Evolutionary conservation across 768 basidiomycete species (phyloP), one percentile per base, ranked within the genome.

Genomic region (Leccinum boreale): DNA sequence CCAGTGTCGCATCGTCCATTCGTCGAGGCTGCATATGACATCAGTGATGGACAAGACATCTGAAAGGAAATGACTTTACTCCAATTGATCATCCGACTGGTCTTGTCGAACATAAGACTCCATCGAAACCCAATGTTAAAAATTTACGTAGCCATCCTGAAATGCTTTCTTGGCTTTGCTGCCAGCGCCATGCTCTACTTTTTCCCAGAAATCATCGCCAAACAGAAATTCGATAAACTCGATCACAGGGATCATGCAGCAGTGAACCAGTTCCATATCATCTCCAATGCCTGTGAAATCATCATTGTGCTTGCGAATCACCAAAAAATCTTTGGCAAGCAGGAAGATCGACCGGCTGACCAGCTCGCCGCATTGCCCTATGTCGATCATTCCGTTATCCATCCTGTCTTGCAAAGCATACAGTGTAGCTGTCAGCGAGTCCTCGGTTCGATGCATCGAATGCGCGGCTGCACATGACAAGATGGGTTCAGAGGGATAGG

Each of bases 291-390:
- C 36, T n/a, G 1, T n/a, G 36, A 39, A 5, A 39, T 39, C 15
- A 17, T 15, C 7, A 17, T n/a, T 4, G 3, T 8, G 8, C 3
- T 35, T 19, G 44, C 7, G 24, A 11, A 9, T 52, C n/a, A 29
- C 28, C n/a, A 49, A 49, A 15, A 49, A 10, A 29, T 49, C 48
- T 19, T 49, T 49, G n/a, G 48, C 24, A 10, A 42, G 39, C 4
- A 49, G 47, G 9, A 17, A 49, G 26, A 49, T 14, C 26, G 29
- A 19, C 3, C 60, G 55, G 28, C 60, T 62, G 12, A 35, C 50
- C 7, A 64, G 50, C 31, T 62, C 61, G 19, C 63, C 61, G 12
- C 39, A n/a, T 42, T 42, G n/a, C 39, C 39, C 9, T 2, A n/a
- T 10, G 9, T 42, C 39, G 9, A 42, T 12, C 23, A 42, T n/a